Evolutionary conservation across 2,329 filamentous ascomycete species (phyloP).

Genomic region (Pseudogymnoascus sp.): DNA sequence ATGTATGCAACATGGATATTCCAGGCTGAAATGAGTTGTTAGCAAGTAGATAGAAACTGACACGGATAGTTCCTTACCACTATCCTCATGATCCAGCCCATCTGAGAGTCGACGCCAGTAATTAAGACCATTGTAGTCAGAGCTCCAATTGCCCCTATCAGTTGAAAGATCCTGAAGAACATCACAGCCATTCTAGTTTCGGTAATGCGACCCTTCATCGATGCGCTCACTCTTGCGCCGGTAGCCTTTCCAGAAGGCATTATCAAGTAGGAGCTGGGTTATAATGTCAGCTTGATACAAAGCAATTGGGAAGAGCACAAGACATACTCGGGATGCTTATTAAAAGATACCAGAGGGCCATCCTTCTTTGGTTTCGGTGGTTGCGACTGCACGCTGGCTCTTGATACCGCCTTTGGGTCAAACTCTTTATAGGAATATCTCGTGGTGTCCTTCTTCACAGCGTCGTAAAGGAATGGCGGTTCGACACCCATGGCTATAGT

Average conservation of each 20-base stretch:
- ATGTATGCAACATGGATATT: conserved; percentile 62
- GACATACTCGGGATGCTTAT: conserved; percentile 76
- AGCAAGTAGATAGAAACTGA: conserved; percentile 2
- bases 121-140: conserved; percentile 73
- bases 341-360: conserved; percentile 74
- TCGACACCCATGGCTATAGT: conserved; percentile 41
- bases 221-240: conserved; percentile 59
- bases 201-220: conserved; percentile 65
- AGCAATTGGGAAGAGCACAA: not conserved
- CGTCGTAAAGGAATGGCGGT: conserved; percentile 69
- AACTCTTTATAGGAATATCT: conserved; percentile 54
- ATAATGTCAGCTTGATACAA: conserved; percentile 11
- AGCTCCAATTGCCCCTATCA: conserved; percentile 63
- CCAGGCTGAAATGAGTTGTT: conserved; percentile 52
- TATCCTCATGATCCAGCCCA: conserved; percentile 70
- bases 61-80: conserved; percentile 49
- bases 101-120: conserved; percentile 53
- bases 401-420: conserved; percentile 79
- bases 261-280: conserved; percentile 48
- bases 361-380: conserved; percentile 56
- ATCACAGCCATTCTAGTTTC: conserved; percentile 64
- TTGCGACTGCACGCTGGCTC: conserved; percentile 65
- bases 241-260: conserved; percentile 54
- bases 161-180: conserved; percentile 55
- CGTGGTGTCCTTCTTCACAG: conserved; percentile 36